phyloP scores from a whole-genome alignment of 2,329 filamentous ascomycete genomes.

The Xylariales sp. region DNA sequence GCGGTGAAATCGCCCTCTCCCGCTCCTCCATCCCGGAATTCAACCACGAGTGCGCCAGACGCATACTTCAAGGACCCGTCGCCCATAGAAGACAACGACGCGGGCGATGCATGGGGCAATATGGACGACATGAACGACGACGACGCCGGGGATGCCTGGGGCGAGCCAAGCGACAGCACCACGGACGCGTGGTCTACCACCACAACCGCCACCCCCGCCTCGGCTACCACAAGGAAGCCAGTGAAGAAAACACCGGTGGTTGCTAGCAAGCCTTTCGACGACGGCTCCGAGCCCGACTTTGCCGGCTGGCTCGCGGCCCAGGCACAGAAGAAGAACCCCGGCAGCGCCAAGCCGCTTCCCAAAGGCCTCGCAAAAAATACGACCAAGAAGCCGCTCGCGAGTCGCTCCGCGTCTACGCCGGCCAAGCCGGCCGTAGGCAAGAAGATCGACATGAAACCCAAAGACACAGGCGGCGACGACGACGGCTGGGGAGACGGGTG shows the following conservation, averaged over 20 bases:
- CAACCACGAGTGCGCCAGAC: conserved; percentile 59
- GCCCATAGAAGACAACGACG: conserved; percentile 66
- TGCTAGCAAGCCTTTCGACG: conserved; percentile 72
- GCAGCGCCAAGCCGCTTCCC: conserved; percentile 73
- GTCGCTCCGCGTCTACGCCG: conserved; percentile 43
- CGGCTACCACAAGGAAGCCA: conserved; percentile 24
- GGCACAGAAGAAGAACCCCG: conserved; percentile 71
- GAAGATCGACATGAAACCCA: conserved; percentile 77
- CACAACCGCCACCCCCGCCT: conserved; percentile 19
- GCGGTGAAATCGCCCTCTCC: conserved; percentile 64
- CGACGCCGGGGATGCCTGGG: conserved; percentile 79
- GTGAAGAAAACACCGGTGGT: conserved; percentile 52
- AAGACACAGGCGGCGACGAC: conserved; percentile 65
- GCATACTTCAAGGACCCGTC: conserved; percentile 56
- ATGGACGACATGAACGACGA: conserved; percentile 63
- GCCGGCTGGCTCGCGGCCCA: conserved; percentile 94
- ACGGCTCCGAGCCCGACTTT: conserved; percentile 92
- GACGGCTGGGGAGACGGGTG: conserved; percentile 76
- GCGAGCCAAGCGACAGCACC: conserved; percentile 62
- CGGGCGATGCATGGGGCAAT: conserved; percentile 81
- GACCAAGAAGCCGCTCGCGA: conserved; percentile 53
- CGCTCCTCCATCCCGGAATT: conserved; percentile 58
- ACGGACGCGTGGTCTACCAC: conserved; percentile 31
- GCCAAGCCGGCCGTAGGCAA: conserved; percentile 58
- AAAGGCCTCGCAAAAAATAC: conserved; percentile 79